Conservation (phyloP, 805 yeast genomes). For the Starmerella khaoyaiensis region DNA sequence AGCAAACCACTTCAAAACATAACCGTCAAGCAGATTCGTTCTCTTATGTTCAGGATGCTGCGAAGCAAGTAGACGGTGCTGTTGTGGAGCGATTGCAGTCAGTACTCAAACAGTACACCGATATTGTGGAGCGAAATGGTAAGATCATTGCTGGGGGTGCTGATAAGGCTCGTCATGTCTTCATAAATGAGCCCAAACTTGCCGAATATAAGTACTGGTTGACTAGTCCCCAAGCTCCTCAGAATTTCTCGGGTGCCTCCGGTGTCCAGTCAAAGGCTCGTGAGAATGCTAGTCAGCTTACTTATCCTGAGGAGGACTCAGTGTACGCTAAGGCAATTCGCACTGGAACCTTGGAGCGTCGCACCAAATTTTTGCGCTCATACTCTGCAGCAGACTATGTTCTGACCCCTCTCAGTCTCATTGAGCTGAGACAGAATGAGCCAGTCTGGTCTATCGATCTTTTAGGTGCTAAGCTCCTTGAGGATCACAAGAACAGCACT, state of each 20-base stretch:
- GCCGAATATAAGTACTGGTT: conserved; percentile 79
- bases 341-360: conserved; percentile 72
- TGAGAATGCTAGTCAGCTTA: conserved; percentile 29
- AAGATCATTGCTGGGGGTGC: conserved; percentile 34
- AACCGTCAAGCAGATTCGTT: conserved; percentile 80
- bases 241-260: conserved; percentile 6
- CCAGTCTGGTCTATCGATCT: conserved; percentile 23
- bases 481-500: conserved; percentile 51
- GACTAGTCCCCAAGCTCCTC: conserved; percentile 10
- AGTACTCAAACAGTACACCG: conserved; percentile 60
- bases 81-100: conserved; percentile 78
- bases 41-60: conserved; percentile 73
- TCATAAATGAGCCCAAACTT: conserved; percentile 62
- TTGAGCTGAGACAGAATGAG: conserved; percentile 56
- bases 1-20: conserved; percentile 68
- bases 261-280: conserved; percentile 1
- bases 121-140: conserved; percentile 39
- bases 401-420: conserved; percentile 73
- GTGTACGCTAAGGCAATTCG: conserved; percentile 56
- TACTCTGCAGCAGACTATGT: conserved; percentile 86
- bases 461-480: conserved; percentile 60
- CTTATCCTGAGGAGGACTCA: conserved; percentile 55
- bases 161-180: conserved; percentile 58
- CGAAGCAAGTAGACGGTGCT: conserved; percentile 75
- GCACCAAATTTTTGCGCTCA: conserved; percentile 84